Percentiles rank a stretch among this genome's conserved stretches.
Conservation (phyloP, 2,329 filamentous ascomycete genomes). For the Pseudogymnoascus sp. region DNA sequence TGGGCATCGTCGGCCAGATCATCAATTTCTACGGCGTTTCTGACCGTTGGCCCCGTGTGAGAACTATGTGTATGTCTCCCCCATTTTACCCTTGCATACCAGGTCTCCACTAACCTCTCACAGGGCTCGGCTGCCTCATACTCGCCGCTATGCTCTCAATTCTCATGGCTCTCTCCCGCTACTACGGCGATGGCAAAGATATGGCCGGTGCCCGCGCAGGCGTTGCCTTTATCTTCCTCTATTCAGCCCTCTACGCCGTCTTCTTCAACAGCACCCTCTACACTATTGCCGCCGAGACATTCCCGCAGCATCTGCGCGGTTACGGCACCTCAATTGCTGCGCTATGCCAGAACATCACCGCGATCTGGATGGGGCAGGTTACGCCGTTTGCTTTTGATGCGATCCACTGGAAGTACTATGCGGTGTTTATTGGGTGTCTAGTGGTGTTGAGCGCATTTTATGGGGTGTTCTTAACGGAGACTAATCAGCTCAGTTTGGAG, state of each 20-base stretch:
- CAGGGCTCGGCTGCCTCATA: slow-evolving; percentile 24
- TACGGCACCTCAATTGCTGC: slow-evolving; percentile 25
- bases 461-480: slow-evolving; percentile 32
- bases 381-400: slow-evolving; percentile 26
- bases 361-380: slow-evolving; percentile 29
- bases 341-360: slow-evolving; percentile 27
- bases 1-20: slow-evolving; percentile 28
- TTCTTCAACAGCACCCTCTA: slow-evolving; percentile 27
- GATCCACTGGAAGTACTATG: slow-evolving; percentile 30
- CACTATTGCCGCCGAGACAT: slow-evolving; percentile 28
- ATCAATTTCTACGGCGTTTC: slow-evolving; percentile 27
- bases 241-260: slow-evolving; percentile 28
- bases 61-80: slow-evolving; percentile 14
- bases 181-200: slow-evolving; percentile 15
- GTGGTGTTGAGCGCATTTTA: slow-evolving; percentile 28
- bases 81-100: slow-evolving; percentile 12
- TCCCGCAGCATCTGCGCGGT: slow-evolving; percentile 24
- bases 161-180: slow-evolving; percentile 23
- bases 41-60: slow-evolving; percentile 27
- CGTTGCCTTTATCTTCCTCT: slow-evolving; percentile 31
- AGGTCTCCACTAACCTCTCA: slow-evolving; percentile 15
- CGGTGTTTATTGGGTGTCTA: slow-evolving; percentile 31
- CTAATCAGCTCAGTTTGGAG: slow-evolving; percentile 29
- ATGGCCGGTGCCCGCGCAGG: slow-evolving; percentile 21
- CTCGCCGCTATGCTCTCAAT: slow-evolving; percentile 25